Conservation (phyloP, 2,329 filamentous ascomycete genomes). For the Tolypocladium cylindrosporum region DNA sequence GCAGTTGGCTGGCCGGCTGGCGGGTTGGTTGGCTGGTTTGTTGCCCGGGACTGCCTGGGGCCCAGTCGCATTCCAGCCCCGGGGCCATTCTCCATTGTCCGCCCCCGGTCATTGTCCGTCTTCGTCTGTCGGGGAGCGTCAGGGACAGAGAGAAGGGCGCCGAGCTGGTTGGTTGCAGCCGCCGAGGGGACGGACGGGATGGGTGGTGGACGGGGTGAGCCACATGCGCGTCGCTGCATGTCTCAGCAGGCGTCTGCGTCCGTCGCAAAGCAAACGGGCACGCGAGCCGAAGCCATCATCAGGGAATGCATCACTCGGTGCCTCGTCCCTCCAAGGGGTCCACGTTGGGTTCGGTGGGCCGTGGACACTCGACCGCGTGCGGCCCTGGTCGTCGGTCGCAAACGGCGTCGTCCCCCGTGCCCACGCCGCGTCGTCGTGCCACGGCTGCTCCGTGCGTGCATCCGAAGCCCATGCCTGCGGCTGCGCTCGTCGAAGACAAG, state of each 20-base stretch:
- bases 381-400: not conserved
- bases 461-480: not conserved
- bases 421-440: not conserved
- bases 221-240: not conserved
- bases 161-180: no score
- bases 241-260: conserved; percentile 12
- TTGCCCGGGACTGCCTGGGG: not conserved
- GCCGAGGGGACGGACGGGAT: no score
- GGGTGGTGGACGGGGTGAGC: no score
- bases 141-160: not conserved
- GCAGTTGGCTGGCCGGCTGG: not conserved
- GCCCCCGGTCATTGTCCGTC: not conserved
- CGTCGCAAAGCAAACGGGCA: conserved; percentile 8
- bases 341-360: conserved; percentile 1
- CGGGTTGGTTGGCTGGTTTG: not conserved
- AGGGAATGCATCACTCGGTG: not conserved
- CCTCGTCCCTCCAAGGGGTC: not conserved
- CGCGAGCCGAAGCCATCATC: not conserved
- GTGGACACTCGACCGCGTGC: not conserved
- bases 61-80: not conserved
- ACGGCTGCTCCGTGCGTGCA: not conserved
- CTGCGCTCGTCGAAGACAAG: not conserved
- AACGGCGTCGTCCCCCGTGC: not conserved
- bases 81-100: not conserved
- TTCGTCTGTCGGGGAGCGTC: not conserved